Conservation (phyloP, 2,329 filamentous ascomycete species). For the Xylaria sp. region DNA sequence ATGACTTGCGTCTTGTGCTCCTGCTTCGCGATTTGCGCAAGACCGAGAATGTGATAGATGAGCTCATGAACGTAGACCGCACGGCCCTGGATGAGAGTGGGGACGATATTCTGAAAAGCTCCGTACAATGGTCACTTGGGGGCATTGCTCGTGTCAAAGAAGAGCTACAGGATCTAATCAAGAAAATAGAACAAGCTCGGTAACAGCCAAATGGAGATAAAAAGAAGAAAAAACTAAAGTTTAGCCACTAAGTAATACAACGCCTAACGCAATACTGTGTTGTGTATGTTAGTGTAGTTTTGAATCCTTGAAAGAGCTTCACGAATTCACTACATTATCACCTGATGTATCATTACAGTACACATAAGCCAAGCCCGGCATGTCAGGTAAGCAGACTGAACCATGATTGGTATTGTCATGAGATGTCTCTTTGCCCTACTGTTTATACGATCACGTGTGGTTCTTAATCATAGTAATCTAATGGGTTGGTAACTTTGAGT, state of each 20-base stretch:
- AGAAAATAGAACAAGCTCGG: constrained; percentile 19
- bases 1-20: constrained; percentile 20
- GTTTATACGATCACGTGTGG: background rate
- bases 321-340: background rate
- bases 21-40: constrained; percentile 31
- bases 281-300: background rate
- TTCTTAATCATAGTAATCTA: background rate
- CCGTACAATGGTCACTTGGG: constrained; percentile 26
- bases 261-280: too few species aligned
- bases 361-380: background rate
- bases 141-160: constrained; percentile 21
- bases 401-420: background rate
- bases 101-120: constrained; percentile 10
- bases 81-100: constrained; percentile 14
- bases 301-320: background rate
- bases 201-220: background rate
- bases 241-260: too few species aligned
- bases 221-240: background rate
- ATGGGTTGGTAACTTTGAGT: background rate
- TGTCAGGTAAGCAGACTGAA: background rate
- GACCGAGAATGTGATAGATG: constrained; percentile 18
- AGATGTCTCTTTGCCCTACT: background rate
- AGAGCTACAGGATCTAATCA: constrained; percentile 20
- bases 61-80: constrained; percentile 27
- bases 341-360: background rate